phyloP scores from a whole-genome alignment of 352 stramenopile species.

The Globisporangium cystogenes region DNA sequence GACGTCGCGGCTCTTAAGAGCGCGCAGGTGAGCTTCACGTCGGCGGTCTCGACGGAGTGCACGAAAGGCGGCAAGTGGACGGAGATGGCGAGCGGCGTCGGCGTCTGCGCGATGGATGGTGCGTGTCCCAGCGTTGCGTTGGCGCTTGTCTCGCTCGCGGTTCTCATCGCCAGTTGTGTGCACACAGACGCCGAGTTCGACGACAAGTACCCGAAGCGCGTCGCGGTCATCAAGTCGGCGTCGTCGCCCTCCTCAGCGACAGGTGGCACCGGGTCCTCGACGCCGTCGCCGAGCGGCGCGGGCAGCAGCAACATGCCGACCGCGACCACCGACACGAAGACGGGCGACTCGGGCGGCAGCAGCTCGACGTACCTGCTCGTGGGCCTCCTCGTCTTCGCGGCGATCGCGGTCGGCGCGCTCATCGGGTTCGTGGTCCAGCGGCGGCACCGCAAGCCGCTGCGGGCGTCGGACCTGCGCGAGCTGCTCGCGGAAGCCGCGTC shows the following conservation, averaged over 20 bases:
- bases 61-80: background rate
- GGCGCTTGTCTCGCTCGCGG: too few species aligned
- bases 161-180: background rate
- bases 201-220: conserved; percentile 1
- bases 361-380: conserved; percentile 12
- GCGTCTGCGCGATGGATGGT: background rate
- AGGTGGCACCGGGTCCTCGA: background rate
- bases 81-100: background rate
- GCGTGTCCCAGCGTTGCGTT: background rate
- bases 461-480: conserved; percentile 5
- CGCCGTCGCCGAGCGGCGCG: background rate
- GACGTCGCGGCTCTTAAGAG: conserved; percentile 20
- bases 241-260: background rate
- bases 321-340: background rate
- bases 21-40: background rate
- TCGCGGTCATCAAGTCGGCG: background rate
- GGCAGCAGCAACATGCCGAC: background rate
- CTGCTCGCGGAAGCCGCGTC: conserved; percentile 7
- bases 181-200: conserved; percentile 2
- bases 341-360: conserved; percentile 1
- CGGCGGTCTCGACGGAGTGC: background rate
- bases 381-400: conserved; percentile 17
- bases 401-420: conserved; percentile 11
- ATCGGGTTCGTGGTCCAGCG: conserved; percentile 21
- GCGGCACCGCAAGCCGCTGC: conserved; percentile 2